phyloP scores from a whole-genome alignment of 148 eudicot species.

The Bassia scoparia region DNA sequence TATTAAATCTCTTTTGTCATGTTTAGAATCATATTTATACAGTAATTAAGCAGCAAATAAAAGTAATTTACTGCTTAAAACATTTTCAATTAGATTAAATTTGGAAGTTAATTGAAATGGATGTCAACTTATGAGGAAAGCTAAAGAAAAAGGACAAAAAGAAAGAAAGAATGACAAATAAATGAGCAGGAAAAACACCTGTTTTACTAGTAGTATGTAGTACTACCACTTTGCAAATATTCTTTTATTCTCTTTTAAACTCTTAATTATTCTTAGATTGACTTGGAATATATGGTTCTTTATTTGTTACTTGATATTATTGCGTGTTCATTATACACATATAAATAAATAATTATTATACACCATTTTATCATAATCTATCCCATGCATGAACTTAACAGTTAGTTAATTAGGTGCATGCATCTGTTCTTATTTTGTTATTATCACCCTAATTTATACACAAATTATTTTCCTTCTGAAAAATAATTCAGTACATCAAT shows the following conservation, averaged over 20 bases:
- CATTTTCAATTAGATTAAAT: neutral
- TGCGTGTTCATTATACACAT: neutral
- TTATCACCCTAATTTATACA: neutral
- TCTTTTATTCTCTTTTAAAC: slow-evolving; percentile 1
- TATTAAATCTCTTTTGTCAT: neutral
- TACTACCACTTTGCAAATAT: slow-evolving; percentile 12
- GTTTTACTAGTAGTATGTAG: neutral
- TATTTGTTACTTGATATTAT: neutral
- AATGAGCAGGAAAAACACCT: neutral
- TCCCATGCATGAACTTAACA: slow-evolving; percentile 10
- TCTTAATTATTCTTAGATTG: neutral
- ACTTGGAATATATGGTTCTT: slow-evolving; percentile 1
- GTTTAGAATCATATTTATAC: neutral
- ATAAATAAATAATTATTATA: neutral
- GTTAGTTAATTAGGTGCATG: slow-evolving; percentile 1
- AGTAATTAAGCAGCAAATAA: neutral
- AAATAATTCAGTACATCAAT: no score
- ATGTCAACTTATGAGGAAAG: slow-evolving; percentile 11
- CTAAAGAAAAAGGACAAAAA: slow-evolving; percentile 4
- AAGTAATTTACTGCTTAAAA: slow-evolving; percentile 1
- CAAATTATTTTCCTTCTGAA: no score
- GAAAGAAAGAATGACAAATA: slow-evolving; percentile 15
- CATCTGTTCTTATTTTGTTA: slow-evolving; percentile 5
- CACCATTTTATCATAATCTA: neutral
- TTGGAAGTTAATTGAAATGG: neutral